Percentiles rank a stretch among this genome's conserved stretches.
Conservation (phyloP, 1,284 basidiomycete species). For the Farysia itapuensis region DNA sequence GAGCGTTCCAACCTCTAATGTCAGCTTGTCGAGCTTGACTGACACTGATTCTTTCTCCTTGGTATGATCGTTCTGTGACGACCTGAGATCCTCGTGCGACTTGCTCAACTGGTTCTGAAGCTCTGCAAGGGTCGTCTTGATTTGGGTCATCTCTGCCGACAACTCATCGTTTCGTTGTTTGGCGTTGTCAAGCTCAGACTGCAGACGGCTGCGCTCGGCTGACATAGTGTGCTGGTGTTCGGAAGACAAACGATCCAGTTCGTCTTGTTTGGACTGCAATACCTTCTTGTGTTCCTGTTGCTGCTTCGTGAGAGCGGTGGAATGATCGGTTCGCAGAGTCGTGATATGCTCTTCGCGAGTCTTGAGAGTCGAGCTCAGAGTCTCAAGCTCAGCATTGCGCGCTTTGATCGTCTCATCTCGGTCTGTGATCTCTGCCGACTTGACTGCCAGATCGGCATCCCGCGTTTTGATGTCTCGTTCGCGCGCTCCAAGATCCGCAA, state of each 20-base stretch:
- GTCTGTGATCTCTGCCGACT: no score
- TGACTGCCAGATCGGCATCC: conserved; percentile 3
- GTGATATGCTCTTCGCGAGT: conserved; percentile 11
- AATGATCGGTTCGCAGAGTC: conserved; percentile 4
- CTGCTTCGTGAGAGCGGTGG: conserved; percentile 5
- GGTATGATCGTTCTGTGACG: conserved; percentile 4
- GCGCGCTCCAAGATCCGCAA: background rate
- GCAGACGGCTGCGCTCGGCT: conserved; percentile 7
- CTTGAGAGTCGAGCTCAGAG: conserved; percentile 1
- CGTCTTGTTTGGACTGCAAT: conserved; percentile 2
- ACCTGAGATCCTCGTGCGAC: conserved; percentile 4
- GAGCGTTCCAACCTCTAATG: conserved; percentile 9
- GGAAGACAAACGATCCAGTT: conserved; percentile 2
- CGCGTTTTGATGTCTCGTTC: conserved; percentile 8
- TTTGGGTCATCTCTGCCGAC: no score
- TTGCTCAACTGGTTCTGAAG: no score
- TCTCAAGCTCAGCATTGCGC: background rate
- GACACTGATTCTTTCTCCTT: conserved; percentile 2
- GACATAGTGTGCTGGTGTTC: conserved; percentile 6
- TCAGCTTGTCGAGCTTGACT: conserved; percentile 12
- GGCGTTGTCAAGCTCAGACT: conserved; percentile 4
- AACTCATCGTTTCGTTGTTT: no score
- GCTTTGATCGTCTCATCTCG: no score
- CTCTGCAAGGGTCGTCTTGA: no score
- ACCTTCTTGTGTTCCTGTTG: no score